Base-by-base conservation (phyloP, 441 rosid genomes). In the Isatis lusitanica region DNA sequence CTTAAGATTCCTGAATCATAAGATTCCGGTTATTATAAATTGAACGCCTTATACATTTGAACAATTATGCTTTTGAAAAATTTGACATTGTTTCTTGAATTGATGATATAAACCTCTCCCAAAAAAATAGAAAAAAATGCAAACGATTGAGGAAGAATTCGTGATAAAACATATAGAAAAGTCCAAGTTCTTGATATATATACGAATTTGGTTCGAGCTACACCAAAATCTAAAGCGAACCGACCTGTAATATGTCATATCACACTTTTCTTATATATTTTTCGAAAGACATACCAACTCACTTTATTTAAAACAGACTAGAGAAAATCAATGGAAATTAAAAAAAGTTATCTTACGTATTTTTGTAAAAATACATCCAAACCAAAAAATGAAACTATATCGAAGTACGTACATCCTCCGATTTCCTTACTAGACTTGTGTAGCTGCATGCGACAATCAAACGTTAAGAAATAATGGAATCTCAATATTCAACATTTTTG, bases 1-100 rank as follows among this genome's bases (percentile, higher is more conserved):
- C 76, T 66, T 55, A 57, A 75, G 36, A 78, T 81, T 52, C 71
- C 43, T 31, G 24, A 28, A 61, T 16, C 9, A 38, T 48, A 50
- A 13, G 26, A 46, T 59, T 21, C 16, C 18, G 15, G 26, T 28
- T 17, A 12, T 5, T 59, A 10, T 46, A 15, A 21, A 21, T 21
- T 21, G 24, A 21, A 21, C 24, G 24, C 24, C 24, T 21, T 21
- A 21, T 36, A 24, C 40, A 36, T 39, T 26, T 50, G n/a, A 71
- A 31, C 26, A 18, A n/a, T 40, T 30, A 26, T 39, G 12, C 21
- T 39, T 16, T 21, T 17, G 24, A 62, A 7, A 7, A 18, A 35
- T 10, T 10, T 10, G 18, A 58, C 13, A 38, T 24, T 24, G 35
- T 44, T 35, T 36, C 28, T 35, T 59, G 30, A 15, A 33, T 57